phyloP scores from a whole-genome alignment of 192 early-diverging fungal species.

The Backusella liffmaniae region DNA sequence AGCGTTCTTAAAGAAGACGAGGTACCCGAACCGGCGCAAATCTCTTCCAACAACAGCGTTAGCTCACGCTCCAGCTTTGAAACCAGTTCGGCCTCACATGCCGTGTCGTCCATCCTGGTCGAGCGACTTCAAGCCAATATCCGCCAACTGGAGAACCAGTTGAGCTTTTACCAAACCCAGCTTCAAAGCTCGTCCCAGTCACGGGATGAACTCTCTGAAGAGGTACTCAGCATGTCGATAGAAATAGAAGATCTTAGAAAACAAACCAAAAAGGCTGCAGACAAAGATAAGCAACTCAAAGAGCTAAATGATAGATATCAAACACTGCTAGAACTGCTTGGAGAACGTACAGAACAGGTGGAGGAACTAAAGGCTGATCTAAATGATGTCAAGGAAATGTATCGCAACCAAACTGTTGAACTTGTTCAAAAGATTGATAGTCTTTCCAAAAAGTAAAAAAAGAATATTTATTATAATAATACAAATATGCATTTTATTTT shows the following conservation, averaged over 20 bases:
- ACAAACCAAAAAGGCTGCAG: conserved; percentile 6
- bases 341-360: conserved; percentile 86
- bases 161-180: conserved; percentile 63
- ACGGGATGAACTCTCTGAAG: conserved; percentile 70
- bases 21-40: neutral
- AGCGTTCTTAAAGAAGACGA: neutral
- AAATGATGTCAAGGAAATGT: conserved; percentile 78
- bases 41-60: neutral
- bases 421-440: conserved; percentile 48
- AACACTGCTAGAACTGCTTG: conserved; percentile 82
- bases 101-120: conserved; percentile 41
- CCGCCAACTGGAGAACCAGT: conserved; percentile 65
- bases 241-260: conserved; percentile 59
- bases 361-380: conserved; percentile 78
- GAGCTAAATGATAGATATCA: conserved; percentile 63
- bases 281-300: conserved; percentile 50
- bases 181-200: conserved; percentile 58
- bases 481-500: conserved; percentile 8
- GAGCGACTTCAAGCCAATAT: conserved; percentile 61
- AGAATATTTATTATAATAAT: neutral
- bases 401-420: conserved; percentile 62
- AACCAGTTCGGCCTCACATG: neutral
- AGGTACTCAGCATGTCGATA: conserved; percentile 65
- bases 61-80: conserved; percentile 35
- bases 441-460: conserved; percentile 20